phyloP scores from a whole-genome alignment of 805 yeast genomes.

The Clavispora carvajalis region DNA sequence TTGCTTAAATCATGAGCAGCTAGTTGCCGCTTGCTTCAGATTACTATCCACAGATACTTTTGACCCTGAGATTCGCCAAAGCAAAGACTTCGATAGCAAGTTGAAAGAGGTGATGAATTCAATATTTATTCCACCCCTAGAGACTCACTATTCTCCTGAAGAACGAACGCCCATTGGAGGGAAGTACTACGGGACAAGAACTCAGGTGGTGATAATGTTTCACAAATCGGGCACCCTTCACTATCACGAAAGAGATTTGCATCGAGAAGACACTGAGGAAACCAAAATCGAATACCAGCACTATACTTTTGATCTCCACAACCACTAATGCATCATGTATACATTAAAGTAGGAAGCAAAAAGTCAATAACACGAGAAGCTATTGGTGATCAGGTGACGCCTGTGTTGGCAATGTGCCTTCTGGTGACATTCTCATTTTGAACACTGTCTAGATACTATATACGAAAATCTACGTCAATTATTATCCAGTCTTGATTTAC shows the following conservation, averaged over 20 bases:
- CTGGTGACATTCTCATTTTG: no score
- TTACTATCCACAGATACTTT: slow-evolving; percentile 45
- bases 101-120: slow-evolving; percentile 45
- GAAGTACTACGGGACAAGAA: slow-evolving; percentile 74
- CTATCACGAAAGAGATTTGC: slow-evolving; percentile 60
- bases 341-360: no score
- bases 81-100: slow-evolving; percentile 19
- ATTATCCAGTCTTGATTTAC: no score
- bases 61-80: slow-evolving; percentile 21
- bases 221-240: slow-evolving; percentile 46
- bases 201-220: slow-evolving; percentile 72
- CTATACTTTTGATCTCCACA: slow-evolving; percentile 9
- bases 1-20: slow-evolving; percentile 25
- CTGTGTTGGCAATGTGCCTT: no score
- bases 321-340: no score
- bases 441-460: no score
- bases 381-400: no score
- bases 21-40: slow-evolving; percentile 49
- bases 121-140: slow-evolving; percentile 69
- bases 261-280: slow-evolving; percentile 16
- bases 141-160: slow-evolving; percentile 13
- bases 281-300: slow-evolving; percentile 10
- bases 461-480: no score
- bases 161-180: slow-evolving; percentile 25
- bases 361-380: no score